These are phyloP conservation scores for Torulaspora pretoriensis DNA, from an alignment of 1,139 yeast species.

Conservation along the genomic window DNA sequence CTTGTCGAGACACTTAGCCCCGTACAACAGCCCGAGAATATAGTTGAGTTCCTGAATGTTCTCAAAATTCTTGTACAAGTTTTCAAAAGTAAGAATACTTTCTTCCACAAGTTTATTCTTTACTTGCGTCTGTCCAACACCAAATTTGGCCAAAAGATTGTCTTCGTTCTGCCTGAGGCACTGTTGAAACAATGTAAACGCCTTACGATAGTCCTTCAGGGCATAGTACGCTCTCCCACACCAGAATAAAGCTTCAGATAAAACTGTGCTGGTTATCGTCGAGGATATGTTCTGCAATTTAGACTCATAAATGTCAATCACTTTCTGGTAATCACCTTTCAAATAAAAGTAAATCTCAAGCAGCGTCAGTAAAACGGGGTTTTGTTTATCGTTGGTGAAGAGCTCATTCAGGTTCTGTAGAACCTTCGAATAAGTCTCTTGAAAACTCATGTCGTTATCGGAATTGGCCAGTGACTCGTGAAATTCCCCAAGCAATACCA, in stretches of 20 bases:
- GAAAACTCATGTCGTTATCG: slow-evolving; percentile 52
- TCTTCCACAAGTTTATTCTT: slow-evolving; percentile 73
- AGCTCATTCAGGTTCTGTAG: slow-evolving; percentile 35
- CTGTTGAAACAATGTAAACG: slow-evolving; percentile 70
- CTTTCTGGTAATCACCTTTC: slow-evolving; percentile 53
- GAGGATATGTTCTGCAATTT: slow-evolving; percentile 40
- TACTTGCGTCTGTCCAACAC: slow-evolving; percentile 81
- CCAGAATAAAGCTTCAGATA: slow-evolving; percentile 85
- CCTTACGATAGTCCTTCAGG: slow-evolving; percentile 54
- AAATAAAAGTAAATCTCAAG: slow-evolving; percentile 57
- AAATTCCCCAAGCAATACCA: slow-evolving; percentile 65
- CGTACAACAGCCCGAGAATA: slow-evolving; percentile 69
- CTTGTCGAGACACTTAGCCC: slow-evolving; percentile 41
- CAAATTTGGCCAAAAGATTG: slow-evolving; percentile 68
- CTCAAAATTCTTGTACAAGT: slow-evolving; percentile 60
- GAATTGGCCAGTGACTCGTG: slow-evolving; percentile 51
- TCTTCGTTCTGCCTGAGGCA: slow-evolving; percentile 59
- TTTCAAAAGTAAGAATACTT: slow-evolving; percentile 80
- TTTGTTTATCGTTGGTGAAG: slow-evolving; percentile 29
- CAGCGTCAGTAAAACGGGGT: slow-evolving; percentile 44
- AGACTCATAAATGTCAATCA: slow-evolving; percentile 52
- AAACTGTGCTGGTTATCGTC: slow-evolving; percentile 38
- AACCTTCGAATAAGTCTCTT: slow-evolving; percentile 47
- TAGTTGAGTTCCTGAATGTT: slow-evolving; percentile 73
- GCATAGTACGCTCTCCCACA: slow-evolving; percentile 71